Evolutionary conservation across 2,329 filamentous ascomycete species (phyloP), one percentile per base, ranked within the genome.

Genomic region (Sporothrix phasma): DNA sequence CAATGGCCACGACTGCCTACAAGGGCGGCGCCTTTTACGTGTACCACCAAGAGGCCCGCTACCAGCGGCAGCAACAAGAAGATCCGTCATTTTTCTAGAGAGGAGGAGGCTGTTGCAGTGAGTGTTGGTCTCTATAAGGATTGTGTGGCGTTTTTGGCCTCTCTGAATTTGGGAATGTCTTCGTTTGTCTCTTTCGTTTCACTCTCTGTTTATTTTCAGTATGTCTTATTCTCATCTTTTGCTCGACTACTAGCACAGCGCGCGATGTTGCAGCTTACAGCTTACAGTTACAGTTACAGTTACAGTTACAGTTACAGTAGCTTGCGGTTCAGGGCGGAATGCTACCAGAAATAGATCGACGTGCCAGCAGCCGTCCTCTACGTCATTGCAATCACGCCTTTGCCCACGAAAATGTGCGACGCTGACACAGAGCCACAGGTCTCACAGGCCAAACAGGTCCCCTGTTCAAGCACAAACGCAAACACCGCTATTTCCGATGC

Each of bases 21-120:
- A 19, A 47, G 31, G 64, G 61, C 61, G 64, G 61, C 22, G n/a
- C 64, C 11, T 64, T 49, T 29, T 66, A 66, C 19, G 47, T 58
- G 17, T 61, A 62, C 61, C n/a, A 43, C 37, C 64, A 41, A 15
- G 49, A 54, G 26, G 56, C 43, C 17, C 26, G 47, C 7, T 61
- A 64, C 39, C 63, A 59, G 63, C 34, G 47, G 37, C 63, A 56
- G 58, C 58, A 43, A 22, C 63, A 64, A 31, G 56, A 61, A 41
- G 37, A 45, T n/a, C 41, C 26, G 1, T 17, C 54, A 19, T 45
- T 60, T 34, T 22, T 60, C 29, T 58, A 17, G 15, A n/a, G 3
- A 24, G 13, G 8, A 34, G 13, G 17, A 54, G 34, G 34, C 3
- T 10, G 6, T 1, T 53, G 47, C n/a, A n/a, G n/a, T n/a, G n/a